Evolutionary conservation across 139 green algal genomes (phyloP).

Genomic region (Auxenochlorella pyrenoidosa): DNA sequence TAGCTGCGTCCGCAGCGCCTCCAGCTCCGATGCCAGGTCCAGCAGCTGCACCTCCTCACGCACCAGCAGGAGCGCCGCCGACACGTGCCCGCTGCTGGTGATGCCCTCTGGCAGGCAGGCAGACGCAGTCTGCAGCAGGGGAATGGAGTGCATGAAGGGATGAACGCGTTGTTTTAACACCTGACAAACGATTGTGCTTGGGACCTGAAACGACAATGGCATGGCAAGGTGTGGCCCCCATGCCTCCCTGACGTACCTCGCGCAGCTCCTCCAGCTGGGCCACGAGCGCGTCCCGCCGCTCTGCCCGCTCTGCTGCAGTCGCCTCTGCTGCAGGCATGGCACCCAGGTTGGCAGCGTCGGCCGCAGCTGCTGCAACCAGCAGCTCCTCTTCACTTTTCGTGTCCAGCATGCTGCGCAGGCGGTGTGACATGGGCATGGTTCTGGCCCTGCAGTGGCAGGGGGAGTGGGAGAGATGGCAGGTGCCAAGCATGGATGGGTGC

Average conservation of each 20-base stretch:
- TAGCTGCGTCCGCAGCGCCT: background rate
- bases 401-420: background rate
- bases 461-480: background rate
- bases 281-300: background rate
- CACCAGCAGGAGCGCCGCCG: background rate
- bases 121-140: background rate
- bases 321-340: background rate
- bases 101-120: background rate
- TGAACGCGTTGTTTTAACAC: no score
- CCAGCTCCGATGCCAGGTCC: background rate
- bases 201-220: no score
- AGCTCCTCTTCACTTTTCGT: no score
- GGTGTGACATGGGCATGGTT: background rate
- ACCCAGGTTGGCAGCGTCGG: background rate
- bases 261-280: background rate
- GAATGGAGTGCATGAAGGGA: background rate
- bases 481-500: no score
- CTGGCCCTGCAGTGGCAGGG: background rate
- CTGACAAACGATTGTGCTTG: no score
- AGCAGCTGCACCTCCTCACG: conserved; percentile 16
- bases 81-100: background rate
- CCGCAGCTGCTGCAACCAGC: background rate
- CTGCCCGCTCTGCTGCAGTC: background rate
- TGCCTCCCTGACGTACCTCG: background rate
- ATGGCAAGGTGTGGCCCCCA: no score